phyloP scores from a whole-genome alignment of 2,329 filamentous ascomycete species.

The Epichloe sp. region DNA sequence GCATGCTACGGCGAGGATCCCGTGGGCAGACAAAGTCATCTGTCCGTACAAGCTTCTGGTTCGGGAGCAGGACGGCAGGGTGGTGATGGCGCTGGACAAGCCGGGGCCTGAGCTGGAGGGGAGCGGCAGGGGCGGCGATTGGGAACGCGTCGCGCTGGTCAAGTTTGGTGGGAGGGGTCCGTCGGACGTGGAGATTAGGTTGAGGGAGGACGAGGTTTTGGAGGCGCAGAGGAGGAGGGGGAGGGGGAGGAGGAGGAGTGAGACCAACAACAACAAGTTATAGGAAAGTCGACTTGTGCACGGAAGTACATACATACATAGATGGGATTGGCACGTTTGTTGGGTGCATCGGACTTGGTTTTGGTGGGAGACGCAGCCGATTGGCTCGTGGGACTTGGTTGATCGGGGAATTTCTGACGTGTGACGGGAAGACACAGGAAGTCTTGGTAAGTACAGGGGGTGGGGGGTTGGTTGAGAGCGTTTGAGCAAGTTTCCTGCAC shows the following conservation, averaged over 20 bases:
- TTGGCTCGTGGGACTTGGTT: background rate
- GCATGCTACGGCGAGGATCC: slow-evolving; percentile 31
- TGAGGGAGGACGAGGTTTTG: slow-evolving; percentile 35
- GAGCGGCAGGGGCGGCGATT: slow-evolving; percentile 39
- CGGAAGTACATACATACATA: background rate
- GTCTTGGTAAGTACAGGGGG: background rate
- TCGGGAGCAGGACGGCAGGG: slow-evolving; percentile 29
- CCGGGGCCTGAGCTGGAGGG: slow-evolving; percentile 42
- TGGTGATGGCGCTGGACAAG: slow-evolving; percentile 43
- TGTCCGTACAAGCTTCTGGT: slow-evolving; percentile 37
- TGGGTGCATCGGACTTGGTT: background rate
- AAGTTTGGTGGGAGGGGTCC: slow-evolving; percentile 38
- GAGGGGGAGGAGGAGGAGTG: slow-evolving; percentile 17
- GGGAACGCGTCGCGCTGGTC: slow-evolving; percentile 45
- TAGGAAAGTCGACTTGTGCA: background rate
- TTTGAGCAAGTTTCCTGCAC: slow-evolving; percentile 28
- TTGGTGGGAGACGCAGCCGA: background rate
- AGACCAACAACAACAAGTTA: background rate
- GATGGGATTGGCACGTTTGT: background rate
- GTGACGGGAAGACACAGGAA: no score
- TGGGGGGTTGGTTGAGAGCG: slow-evolving; percentile 15
- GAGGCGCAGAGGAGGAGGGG: slow-evolving; percentile 26
- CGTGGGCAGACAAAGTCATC: slow-evolving; percentile 50
- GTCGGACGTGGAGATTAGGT: slow-evolving; percentile 37
- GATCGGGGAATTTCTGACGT: background rate